A percentile compares a stretch with the other conserved stretches of the same genome.
Conservation (phyloP, 352 stramenopile species). For the Pythium vanterpoolii region DNA sequence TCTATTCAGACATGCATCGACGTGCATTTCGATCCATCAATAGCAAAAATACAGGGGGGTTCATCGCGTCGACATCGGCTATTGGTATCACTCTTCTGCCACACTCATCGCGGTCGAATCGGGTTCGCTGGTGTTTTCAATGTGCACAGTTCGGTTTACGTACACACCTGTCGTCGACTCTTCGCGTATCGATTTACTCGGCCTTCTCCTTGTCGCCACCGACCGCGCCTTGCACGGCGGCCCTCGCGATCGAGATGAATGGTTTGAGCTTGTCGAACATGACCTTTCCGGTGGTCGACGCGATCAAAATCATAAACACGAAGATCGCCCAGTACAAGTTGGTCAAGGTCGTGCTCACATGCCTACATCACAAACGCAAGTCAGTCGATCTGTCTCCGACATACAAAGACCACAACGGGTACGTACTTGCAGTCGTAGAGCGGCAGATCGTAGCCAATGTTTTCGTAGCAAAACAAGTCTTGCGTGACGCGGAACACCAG, state of each 20-base stretch:
- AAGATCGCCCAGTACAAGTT: slow-evolving; percentile 87
- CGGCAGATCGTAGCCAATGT: slow-evolving; percentile 83
- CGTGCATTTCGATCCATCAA: background rate
- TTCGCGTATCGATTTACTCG: slow-evolving; percentile 37
- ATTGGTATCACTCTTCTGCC: background rate
- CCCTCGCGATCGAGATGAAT: slow-evolving; percentile 67
- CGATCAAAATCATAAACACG: slow-evolving; percentile 86
- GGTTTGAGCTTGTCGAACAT: slow-evolving; percentile 84
- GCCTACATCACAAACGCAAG: slow-evolving; percentile 29
- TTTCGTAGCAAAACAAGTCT: slow-evolving; percentile 81
- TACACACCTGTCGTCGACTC: background rate
- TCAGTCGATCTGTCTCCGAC: background rate
- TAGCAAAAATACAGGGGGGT: background rate
- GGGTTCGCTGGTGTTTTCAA: background rate
- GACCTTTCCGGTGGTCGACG: slow-evolving; percentile 76
- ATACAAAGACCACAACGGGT: slow-evolving; percentile 1
- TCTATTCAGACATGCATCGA: slow-evolving; percentile 8
- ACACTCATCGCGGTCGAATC: background rate
- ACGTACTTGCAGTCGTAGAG: slow-evolving; percentile 91
- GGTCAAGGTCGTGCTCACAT: slow-evolving; percentile 82
- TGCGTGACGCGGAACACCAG: slow-evolving; percentile 88
- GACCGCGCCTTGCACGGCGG: slow-evolving; percentile 51
- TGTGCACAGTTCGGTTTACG: background rate
- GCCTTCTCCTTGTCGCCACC: slow-evolving; percentile 53
- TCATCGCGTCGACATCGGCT: background rate